Conservation (phyloP, 805 yeast species). For the Debaryomyces hansenii region DNA sequence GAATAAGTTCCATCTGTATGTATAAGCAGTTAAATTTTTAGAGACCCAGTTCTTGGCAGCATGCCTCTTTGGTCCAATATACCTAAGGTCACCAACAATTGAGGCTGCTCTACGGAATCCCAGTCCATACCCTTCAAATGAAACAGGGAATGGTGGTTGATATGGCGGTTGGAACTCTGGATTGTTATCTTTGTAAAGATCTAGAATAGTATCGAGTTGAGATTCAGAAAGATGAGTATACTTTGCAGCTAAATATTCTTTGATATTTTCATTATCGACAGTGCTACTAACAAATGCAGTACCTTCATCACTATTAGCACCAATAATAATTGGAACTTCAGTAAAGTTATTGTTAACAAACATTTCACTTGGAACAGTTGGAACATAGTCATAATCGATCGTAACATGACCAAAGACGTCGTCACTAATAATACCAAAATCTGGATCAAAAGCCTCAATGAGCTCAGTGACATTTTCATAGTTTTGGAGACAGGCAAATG, state of each 20-base stretch:
- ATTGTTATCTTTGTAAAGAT: neutral
- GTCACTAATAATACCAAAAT: neutral
- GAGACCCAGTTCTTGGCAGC: neutral
- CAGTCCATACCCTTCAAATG: no score
- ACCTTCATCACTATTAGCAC: conserved; percentile 5
- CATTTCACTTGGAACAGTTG: neutral
- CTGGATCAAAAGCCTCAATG: neutral
- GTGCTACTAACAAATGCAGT: neutral
- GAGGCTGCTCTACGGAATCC: neutral
- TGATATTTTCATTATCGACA: neutral
- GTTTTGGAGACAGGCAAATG: neutral
- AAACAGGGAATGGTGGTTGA: no score
- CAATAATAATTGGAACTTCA: conserved; percentile 2
- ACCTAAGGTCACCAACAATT: neutral
- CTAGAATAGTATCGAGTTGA: neutral
- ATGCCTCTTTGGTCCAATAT: neutral
- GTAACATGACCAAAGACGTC: neutral
- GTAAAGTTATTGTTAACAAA: conserved; percentile 1
- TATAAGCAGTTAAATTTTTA: neutral
- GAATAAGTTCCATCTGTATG: conserved; percentile 2
- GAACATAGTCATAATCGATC: conserved; percentile 1
- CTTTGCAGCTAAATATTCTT: neutral
- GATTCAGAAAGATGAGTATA: neutral
- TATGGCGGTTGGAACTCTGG: neutral
- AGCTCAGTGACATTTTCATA: neutral